Evolutionary conservation across 768 basidiomycete genomes (phyloP).

Genomic region (Dentipellis sp.): DNA sequence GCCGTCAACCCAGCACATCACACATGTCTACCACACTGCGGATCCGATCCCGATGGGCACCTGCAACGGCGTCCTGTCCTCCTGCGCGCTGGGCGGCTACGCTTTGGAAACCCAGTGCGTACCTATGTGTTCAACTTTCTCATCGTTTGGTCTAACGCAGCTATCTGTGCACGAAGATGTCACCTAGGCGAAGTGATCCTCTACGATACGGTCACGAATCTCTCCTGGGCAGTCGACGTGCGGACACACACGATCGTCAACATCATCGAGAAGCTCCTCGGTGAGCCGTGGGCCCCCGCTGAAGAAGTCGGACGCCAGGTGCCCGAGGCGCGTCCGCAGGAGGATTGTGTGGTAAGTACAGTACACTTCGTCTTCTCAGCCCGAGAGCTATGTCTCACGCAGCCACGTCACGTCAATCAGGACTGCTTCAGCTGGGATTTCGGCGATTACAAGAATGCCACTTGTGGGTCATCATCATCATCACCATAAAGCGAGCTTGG

Average conservation of each 20-base stretch:
- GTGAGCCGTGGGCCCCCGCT: slow-evolving; percentile 61
- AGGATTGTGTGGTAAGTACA: slow-evolving; percentile 60
- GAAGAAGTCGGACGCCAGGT: slow-evolving; percentile 55
- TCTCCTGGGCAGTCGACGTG: slow-evolving; percentile 79
- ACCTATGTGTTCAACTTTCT: not conserved
- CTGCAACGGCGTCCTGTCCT: slow-evolving; percentile 68
- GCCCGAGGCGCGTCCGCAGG: slow-evolving; percentile 41
- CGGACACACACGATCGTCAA: slow-evolving; percentile 72
- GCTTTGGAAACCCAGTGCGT: slow-evolving; percentile 65
- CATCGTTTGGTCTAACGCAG: not conserved
- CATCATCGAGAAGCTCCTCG: slow-evolving; percentile 68
- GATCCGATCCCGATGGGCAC: slow-evolving; percentile 88
- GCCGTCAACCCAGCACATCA: slow-evolving; percentile 69
- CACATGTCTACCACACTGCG: slow-evolving; percentile 86
- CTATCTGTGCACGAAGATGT: slow-evolving; percentile 38
- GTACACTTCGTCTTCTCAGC: too few relatives aligned
- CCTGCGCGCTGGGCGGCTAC: slow-evolving; percentile 78
- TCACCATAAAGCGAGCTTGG: too few relatives aligned
- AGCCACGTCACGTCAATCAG: not conserved
- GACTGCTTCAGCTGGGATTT: not conserved
- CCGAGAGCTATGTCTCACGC: too few relatives aligned
- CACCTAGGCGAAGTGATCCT: slow-evolving; percentile 81
- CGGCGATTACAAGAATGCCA: not conserved
- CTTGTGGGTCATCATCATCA: not conserved
- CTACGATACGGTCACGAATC: slow-evolving; percentile 85